Percentiles rank a stretch among this genome's conserved stretches.
Conservation (phyloP, 163 green algal genomes). For the Scenedesmus sp. region DNA sequence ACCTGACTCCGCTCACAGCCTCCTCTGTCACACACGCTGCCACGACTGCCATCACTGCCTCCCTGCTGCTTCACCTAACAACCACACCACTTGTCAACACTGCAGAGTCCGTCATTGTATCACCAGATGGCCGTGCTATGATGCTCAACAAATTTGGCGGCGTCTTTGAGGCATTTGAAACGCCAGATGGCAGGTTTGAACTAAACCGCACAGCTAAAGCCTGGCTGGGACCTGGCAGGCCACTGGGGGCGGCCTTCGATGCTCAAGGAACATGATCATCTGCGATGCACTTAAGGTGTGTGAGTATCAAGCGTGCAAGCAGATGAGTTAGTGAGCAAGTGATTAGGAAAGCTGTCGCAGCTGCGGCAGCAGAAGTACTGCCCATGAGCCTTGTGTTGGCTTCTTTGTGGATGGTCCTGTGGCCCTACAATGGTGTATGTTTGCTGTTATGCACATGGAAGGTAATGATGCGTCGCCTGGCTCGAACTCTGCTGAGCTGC, state of each 20-base stretch:
- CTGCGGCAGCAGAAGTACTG: too few relatives aligned
- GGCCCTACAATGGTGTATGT: too few relatives aligned
- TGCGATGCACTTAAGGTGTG: conserved; percentile 49
- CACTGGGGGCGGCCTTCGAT: conserved; percentile 35
- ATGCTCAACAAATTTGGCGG: conserved; percentile 76
- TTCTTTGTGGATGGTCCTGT: too few relatives aligned
- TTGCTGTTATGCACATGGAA: too few relatives aligned
- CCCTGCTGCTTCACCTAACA: neutral
- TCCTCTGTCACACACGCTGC: neutral
- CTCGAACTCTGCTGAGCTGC: too few relatives aligned
- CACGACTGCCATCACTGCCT: neutral
- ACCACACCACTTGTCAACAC: neutral
- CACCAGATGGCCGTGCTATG: conserved; percentile 57
- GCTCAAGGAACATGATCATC: conserved; percentile 42
- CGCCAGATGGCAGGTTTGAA: conserved; percentile 15
- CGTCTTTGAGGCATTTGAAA: conserved; percentile 49
- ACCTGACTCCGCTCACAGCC: neutral
- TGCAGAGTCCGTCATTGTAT: conserved; percentile 73
- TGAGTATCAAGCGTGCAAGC: too few relatives aligned
- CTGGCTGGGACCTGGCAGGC: conserved; percentile 25
- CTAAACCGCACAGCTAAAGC: conserved; percentile 36
- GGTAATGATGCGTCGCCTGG: too few relatives aligned
- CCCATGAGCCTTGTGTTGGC: too few relatives aligned
- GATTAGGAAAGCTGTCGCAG: neutral
- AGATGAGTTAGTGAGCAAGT: too few relatives aligned